Conservation (phyloP, 1,284 basidiomycete species). For the Cryptococcus deneoformans region DNA sequence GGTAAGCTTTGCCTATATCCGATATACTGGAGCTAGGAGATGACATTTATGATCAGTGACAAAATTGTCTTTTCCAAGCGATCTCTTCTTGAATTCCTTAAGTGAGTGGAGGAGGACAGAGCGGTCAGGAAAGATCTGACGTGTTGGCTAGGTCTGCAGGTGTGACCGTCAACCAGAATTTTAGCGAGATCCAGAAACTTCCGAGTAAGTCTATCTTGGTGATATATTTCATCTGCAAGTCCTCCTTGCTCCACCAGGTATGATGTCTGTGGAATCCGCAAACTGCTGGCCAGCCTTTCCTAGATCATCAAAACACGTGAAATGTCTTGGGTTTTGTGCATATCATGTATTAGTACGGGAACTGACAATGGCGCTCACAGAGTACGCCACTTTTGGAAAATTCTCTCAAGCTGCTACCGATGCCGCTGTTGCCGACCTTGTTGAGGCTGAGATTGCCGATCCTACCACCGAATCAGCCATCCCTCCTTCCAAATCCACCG, state of each 20-base stretch:
- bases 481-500: constrained; percentile 27
- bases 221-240: background rate
- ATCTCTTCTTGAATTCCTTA: constrained; percentile 50
- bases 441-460: constrained; percentile 50
- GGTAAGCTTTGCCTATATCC: constrained; percentile 19
- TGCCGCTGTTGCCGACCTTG: constrained; percentile 47
- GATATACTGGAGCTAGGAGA: constrained; percentile 5
- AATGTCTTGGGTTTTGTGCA: no score
- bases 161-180: constrained; percentile 48
- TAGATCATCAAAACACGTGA: no score
- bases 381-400: constrained; percentile 50
- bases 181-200: constrained; percentile 46
- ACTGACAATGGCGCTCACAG: constrained; percentile 19
- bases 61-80: constrained; percentile 51
- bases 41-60: constrained; percentile 26
- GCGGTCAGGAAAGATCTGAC: constrained; percentile 1
- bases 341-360: background rate
- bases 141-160: constrained; percentile 33
- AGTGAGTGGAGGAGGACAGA: constrained; percentile 23
- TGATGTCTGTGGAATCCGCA: no score
- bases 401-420: constrained; percentile 48
- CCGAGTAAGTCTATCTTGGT: constrained; percentile 31
- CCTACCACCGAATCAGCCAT: constrained; percentile 28
- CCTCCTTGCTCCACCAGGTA: background rate
- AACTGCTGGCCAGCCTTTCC: no score